phyloP scores from a whole-genome alignment of 352 stramenopile species.

The Phytopythium kandeliae region DNA sequence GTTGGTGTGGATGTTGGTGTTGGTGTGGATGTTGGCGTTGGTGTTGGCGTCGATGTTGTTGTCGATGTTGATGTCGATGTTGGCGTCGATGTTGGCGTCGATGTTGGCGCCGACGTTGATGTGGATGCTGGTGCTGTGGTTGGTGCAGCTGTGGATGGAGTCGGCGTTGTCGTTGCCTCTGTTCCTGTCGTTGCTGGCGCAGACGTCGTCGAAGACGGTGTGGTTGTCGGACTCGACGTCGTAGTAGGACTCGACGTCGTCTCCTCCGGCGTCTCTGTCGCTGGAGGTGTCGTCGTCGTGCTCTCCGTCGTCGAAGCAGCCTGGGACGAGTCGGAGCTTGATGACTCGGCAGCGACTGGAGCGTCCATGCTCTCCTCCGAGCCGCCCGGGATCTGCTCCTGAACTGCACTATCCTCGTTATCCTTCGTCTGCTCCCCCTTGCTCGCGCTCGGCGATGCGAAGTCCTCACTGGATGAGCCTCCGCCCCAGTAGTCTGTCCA shows the following conservation, averaged over 20 bases:
- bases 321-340: constrained; percentile 1
- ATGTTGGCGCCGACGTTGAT: too few relatives aligned
- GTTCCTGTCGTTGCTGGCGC: constrained; percentile 1
- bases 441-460: background rate
- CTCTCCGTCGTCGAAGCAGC: constrained; percentile 5
- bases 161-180: constrained; percentile 6
- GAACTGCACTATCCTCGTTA: background rate
- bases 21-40: too few relatives aligned
- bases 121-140: constrained; percentile 9
- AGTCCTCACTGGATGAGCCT: background rate
- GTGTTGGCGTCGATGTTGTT: too few relatives aligned
- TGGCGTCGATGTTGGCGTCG: too few relatives aligned
- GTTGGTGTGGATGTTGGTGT: constrained; percentile 1
- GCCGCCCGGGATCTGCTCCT: background rate
- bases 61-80: too few relatives aligned
- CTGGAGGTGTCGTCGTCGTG: background rate
- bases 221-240: background rate
- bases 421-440: background rate
- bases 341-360: background rate
- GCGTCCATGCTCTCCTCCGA: background rate
- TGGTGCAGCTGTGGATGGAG: constrained; percentile 6
- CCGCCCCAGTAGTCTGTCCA: background rate
- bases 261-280: background rate
- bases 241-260: constrained; percentile 1
- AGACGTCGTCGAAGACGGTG: constrained; percentile 1